Percentiles rank a stretch among this genome's conserved stretches.
Conservation (phyloP, 2,329 filamentous ascomycete species). For the Conoideocrella luteorostrata region DNA sequence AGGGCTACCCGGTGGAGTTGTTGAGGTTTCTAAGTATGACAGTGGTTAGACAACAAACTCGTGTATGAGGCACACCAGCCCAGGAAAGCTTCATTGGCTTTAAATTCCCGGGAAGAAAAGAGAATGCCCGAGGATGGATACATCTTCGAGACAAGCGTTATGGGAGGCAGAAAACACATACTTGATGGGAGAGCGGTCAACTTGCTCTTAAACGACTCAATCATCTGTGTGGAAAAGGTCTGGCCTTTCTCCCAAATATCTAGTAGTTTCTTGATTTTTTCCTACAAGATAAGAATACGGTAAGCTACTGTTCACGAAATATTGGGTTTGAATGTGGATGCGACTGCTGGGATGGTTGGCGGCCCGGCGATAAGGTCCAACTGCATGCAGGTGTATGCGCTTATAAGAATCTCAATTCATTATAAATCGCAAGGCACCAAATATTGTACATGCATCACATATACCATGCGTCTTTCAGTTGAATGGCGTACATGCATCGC, state of each 20-base stretch:
- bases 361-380: not conserved
- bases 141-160: not conserved
- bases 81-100: too few relatives aligned
- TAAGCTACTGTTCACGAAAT: conserved; percentile 29
- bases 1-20: conserved; percentile 62
- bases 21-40: conserved; percentile 53
- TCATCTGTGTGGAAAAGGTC: conserved; percentile 77
- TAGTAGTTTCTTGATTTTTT: conserved; percentile 88
- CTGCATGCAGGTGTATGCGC: too few relatives aligned
- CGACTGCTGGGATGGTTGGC: conserved; percentile 16
- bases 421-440: too few relatives aligned
- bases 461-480: not conserved
- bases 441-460: not conserved
- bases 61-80: not conserved
- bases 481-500: too few relatives aligned
- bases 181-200: conserved; percentile 57
- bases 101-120: too few relatives aligned
- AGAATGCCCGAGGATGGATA: not conserved
- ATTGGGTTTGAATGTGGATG: conserved; percentile 14
- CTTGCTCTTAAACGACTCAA: conserved; percentile 77
- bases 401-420: too few relatives aligned
- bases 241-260: conserved; percentile 97
- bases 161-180: conserved; percentile 42
- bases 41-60: conserved; percentile 7
- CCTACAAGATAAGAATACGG: conserved; percentile 54